Evolutionary conservation across 805 yeast genomes (phyloP).

Genomic region (Debaryomyces maramus): DNA sequence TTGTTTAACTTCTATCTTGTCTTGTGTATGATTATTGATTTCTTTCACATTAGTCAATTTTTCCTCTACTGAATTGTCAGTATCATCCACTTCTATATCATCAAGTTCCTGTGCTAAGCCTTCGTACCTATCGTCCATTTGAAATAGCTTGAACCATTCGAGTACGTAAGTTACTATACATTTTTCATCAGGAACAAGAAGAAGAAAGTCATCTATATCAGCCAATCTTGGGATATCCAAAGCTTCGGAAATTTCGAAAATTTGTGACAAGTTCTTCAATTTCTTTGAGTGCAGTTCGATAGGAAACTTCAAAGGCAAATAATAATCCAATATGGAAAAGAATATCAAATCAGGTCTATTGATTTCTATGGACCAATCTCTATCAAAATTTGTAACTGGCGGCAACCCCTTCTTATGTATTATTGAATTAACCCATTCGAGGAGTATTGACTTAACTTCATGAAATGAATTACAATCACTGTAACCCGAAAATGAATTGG

Average conservation of each 20-base stretch:
- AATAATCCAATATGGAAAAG: conserved; percentile 34
- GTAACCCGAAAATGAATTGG: conserved; percentile 16
- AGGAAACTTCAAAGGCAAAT: conserved; percentile 27
- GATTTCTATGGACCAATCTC: conserved; percentile 53
- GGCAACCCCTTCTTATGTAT: conserved; percentile 18
- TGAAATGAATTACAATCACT: conserved; percentile 25
- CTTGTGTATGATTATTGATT: neutral
- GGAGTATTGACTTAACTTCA: conserved; percentile 32
- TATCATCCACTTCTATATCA: conserved; percentile 1
- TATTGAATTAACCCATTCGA: conserved; percentile 53
- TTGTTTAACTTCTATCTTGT: neutral
- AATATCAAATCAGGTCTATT: conserved; percentile 50
- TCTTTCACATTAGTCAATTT: neutral
- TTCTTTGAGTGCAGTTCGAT: conserved; percentile 24
- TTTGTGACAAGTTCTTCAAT: conserved; percentile 31
- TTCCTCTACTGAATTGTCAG: neutral
- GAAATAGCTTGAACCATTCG: conserved; percentile 53
- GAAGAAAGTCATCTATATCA: conserved; percentile 54
- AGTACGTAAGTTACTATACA: conserved; percentile 58
- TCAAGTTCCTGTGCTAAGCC: conserved; percentile 2
- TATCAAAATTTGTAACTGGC: conserved; percentile 47
- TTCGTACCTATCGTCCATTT: conserved; percentile 10
- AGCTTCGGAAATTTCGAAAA: conserved; percentile 43
- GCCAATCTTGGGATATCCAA: conserved; percentile 53
- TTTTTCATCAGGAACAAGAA: conserved; percentile 57